Evolutionary conservation across 768 basidiomycete species (phyloP), one percentile per base, ranked within the genome.

Genomic region (Podaxis sp.): DNA sequence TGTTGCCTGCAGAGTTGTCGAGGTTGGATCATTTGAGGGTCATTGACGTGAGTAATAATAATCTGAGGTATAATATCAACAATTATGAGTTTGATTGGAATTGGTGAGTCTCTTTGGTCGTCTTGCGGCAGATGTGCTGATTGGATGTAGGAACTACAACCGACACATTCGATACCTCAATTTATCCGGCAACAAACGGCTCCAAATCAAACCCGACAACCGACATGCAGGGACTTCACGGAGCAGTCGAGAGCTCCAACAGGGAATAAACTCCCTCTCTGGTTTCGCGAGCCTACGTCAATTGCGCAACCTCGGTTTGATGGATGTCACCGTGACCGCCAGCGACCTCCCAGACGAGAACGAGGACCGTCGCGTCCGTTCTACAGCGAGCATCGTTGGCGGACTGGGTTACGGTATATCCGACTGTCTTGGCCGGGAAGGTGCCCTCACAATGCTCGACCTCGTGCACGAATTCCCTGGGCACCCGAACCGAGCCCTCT

Each of bases 1-100:
- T 93, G 8, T 75, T 99, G 3, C 97, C 97, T 3, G 88, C 91
- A 60, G 97, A 98, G 72, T 73, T 99, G 53, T 89, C 88, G 41
- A 93, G 93, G 71, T 84, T 97, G 63, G 83, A 84, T 71, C 87
- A 83, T 52, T 77, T 99, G 69, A 84, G 82, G 58, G 85, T 91
- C 36, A 80, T 99, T 67, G 97, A 99, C 71, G 96, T 92, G 4
- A 96, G 97, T 6, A 95, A 90, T 73, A 99, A 99, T 73, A 75
- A 87, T 58, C 79, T 99, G 75, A 93, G 91, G 82, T 99, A 99
- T 76, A 99, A 99, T 72, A 95, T 97, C 68, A 91, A 93, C 67
- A 99, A 99, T 70, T 95, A 90, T 90, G 93, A 96, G 73, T 99
- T 95, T 74, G 97, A 99, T 76, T 99, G 96, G 96, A 99, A 99